A percentile compares a stretch with the other conserved stretches of the same genome.
phyloP scores from a whole-genome alignment of 2,329 filamentous ascomycete species.

The Phyllosticta capitalensis region DNA sequence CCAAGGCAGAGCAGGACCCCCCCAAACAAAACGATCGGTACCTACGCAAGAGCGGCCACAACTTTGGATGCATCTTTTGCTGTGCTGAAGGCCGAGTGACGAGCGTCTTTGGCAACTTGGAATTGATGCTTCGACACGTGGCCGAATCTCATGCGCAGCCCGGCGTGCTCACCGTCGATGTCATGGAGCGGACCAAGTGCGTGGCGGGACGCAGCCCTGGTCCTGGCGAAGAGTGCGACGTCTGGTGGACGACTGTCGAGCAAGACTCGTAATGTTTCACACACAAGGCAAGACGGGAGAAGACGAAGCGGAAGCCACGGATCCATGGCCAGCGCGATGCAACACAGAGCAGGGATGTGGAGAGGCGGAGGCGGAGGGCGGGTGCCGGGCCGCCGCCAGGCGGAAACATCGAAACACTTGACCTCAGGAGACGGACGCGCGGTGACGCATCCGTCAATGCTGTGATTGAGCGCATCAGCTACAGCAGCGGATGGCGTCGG shows the following conservation, averaged over 20 bases:
- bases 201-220: slow-evolving; percentile 27
- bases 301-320: background rate
- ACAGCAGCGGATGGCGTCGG: background rate
- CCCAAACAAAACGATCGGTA: slow-evolving; percentile 1
- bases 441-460: background rate
- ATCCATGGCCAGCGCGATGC: background rate
- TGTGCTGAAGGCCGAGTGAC: slow-evolving; percentile 22
- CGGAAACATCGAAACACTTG: background rate
- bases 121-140: slow-evolving; percentile 32
- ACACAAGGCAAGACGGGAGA: background rate
- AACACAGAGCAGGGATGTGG: background rate
- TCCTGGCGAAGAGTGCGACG: slow-evolving; percentile 26
- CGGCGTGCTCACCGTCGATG: slow-evolving; percentile 20
- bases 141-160: slow-evolving; percentile 24
- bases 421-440: background rate
- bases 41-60: slow-evolving; percentile 2
- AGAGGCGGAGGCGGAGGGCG: background rate
- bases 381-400: background rate
- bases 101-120: slow-evolving; percentile 28
- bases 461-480: too few relatives aligned
- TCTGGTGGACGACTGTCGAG: slow-evolving; percentile 11
- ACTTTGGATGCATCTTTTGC: slow-evolving; percentile 29
- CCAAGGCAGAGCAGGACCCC: background rate
- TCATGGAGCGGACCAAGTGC: slow-evolving; percentile 22
- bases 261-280: slow-evolving; percentile 19